phyloP scores from a whole-genome alignment of 2,329 filamentous ascomycete genomes.

The Fusarium nanum region DNA sequence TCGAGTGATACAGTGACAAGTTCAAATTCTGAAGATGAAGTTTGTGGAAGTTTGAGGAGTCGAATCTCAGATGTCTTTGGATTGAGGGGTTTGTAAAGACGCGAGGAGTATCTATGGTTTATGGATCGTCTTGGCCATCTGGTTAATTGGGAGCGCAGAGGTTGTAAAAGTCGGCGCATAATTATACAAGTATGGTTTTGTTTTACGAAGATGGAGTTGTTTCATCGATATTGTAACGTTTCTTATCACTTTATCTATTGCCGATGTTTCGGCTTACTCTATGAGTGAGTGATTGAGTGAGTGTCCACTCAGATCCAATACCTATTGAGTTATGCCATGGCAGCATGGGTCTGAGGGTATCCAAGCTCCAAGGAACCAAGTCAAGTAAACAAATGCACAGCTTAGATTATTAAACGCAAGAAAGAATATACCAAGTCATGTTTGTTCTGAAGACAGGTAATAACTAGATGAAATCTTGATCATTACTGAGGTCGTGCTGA shows the following conservation, averaged over 20 bases:
- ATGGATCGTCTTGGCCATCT: background rate
- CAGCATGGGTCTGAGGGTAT: background rate
- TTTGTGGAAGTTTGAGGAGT: constrained; percentile 1
- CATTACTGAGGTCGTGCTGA: background rate
- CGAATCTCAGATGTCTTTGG: background rate
- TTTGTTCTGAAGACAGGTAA: background rate
- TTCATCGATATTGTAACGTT: background rate
- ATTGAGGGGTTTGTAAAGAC: constrained; percentile 14
- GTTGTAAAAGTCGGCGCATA: background rate
- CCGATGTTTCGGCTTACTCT: background rate
- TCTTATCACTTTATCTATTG: background rate
- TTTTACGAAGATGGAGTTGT: background rate
- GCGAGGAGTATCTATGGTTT: background rate
- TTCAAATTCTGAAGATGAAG: background rate
- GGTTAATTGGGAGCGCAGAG: background rate
- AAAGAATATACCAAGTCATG: too few relatives aligned
- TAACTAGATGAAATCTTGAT: background rate
- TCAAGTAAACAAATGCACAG: background rate
- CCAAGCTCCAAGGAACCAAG: background rate
- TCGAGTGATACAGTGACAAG: constrained; percentile 6
- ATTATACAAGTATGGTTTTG: background rate
- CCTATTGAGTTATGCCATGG: background rate
- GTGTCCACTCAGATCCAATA: background rate
- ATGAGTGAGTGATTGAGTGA: background rate
- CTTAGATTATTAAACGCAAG: background rate